These are phyloP conservation scores for Magnusiomyces ingens DNA, from an alignment of 1,139 yeast genomes.

Conservation along the genomic window DNA sequence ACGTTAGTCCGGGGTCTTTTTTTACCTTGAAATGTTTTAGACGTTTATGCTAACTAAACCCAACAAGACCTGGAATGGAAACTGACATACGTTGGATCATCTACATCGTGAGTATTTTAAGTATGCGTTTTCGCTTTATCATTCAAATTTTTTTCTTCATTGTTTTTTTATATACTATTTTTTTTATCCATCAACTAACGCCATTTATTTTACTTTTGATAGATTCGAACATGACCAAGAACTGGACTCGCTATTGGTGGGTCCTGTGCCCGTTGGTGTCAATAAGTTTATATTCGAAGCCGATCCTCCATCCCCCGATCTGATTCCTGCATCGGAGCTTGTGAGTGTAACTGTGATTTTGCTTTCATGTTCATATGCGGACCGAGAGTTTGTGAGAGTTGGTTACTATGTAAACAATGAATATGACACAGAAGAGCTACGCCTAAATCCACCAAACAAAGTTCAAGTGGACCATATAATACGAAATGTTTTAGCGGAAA, in stretches of 20 bases:
- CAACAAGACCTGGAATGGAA: constrained; percentile 84
- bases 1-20: constrained; percentile 15
- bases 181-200: neutral
- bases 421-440: constrained; percentile 83
- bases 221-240: constrained; percentile 90
- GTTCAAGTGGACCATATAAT: constrained; percentile 94
- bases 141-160: neutral
- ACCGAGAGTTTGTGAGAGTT: constrained; percentile 89
- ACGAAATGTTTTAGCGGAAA: constrained; percentile 89
- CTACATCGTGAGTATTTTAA: constrained; percentile 49
- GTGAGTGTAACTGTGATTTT: constrained; percentile 92
- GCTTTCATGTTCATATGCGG: constrained; percentile 87
- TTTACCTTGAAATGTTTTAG: neutral
- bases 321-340: constrained; percentile 91
- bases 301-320: constrained; percentile 93
- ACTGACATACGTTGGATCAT: constrained; percentile 91
- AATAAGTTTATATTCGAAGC: constrained; percentile 90
- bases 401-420: constrained; percentile 97
- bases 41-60: constrained; percentile 4
- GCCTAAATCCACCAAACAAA: constrained; percentile 90
- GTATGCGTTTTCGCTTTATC: neutral
- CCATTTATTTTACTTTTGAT: neutral
- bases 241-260: constrained; percentile 87
- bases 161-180: constrained; percentile 10
- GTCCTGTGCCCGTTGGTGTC: constrained; percentile 97